Evolutionary conservation across 257 asterid genomes (phyloP).

Genomic region (Fraxinus americana): DNA sequence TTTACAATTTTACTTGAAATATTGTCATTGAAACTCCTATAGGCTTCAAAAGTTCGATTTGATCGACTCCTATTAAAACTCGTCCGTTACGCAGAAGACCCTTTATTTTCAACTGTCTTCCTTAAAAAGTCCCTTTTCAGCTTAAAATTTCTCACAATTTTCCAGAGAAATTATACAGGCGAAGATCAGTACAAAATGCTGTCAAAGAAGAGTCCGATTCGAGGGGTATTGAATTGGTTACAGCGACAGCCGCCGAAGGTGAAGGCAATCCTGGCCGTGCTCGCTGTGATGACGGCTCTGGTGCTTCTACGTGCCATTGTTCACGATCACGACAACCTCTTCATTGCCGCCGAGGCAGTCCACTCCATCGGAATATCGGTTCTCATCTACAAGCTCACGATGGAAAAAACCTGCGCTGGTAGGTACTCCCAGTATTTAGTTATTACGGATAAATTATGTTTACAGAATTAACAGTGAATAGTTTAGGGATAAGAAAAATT

Average conservation of each 20-base stretch:
- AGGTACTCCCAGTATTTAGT: not conserved
- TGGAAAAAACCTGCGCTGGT: slow-evolving; percentile 98
- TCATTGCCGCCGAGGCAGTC: slow-evolving; percentile 93
- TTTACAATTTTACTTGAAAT: too few species aligned
- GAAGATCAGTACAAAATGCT: slow-evolving; percentile 38
- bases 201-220: slow-evolving; percentile 81
- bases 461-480: not conserved
- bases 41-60: not conserved
- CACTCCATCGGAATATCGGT: slow-evolving; percentile 84
- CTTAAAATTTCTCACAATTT: not conserved
- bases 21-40: too few species aligned
- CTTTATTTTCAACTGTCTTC: not conserved
- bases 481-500: slow-evolving; percentile 19
- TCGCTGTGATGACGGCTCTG: slow-evolving; percentile 83
- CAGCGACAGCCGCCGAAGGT: slow-evolving; percentile 96
- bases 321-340: slow-evolving; percentile 92
- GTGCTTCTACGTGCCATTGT: slow-evolving; percentile 85
- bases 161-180: not conserved
- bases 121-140: not conserved
- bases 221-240: slow-evolving; percentile 66
- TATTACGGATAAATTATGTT: not conserved
- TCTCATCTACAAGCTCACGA: slow-evolving; percentile 84
- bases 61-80: not conserved
- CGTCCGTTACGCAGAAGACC: not conserved
- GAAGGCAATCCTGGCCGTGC: slow-evolving; percentile 81